Evolutionary conservation across 768 basidiomycete genomes (phyloP).

Genomic region (Obba rivulosa): DNA sequence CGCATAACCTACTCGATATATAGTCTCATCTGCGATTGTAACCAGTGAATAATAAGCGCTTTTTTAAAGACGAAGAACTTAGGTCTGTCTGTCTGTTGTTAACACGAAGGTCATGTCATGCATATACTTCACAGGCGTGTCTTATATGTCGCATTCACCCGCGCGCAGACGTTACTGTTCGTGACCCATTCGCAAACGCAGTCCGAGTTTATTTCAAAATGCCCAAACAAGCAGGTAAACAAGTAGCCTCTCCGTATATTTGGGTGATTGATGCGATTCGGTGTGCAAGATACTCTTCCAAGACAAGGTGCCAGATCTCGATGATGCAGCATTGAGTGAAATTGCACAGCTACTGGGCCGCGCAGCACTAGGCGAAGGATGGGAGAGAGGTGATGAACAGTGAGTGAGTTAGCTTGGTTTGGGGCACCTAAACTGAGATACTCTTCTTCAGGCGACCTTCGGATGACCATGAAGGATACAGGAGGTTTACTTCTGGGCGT

Average conservation of each 20-base stretch:
- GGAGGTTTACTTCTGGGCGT: too few species aligned
- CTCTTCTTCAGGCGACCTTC: too few species aligned
- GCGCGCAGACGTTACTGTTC: slow-evolving; percentile 71
- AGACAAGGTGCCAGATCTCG: slow-evolving; percentile 37
- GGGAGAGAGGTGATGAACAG: slow-evolving; percentile 38
- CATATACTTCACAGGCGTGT: slow-evolving; percentile 47
- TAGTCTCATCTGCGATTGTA: not conserved
- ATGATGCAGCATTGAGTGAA: slow-evolving; percentile 36
- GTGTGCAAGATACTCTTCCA: slow-evolving; percentile 35
- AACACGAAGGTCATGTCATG: not conserved
- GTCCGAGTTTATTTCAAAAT: slow-evolving; percentile 31
- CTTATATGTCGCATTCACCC: slow-evolving; percentile 85
- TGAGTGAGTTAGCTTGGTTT: slow-evolving; percentile 26
- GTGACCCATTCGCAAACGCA: slow-evolving; percentile 32
- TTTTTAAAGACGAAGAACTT: slow-evolving; percentile 78
- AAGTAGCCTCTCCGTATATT: slow-evolving; percentile 12
- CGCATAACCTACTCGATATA: slow-evolving; percentile 26
- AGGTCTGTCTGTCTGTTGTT: slow-evolving; percentile 41
- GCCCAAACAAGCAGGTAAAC: too few species aligned
- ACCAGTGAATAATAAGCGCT: slow-evolving; percentile 66
- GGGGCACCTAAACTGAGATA: too few species aligned
- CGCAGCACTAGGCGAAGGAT: slow-evolving; percentile 38
- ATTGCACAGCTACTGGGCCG: slow-evolving; percentile 53
- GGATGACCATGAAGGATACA: too few species aligned
- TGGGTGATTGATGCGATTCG: not conserved